Conservation (phyloP, 2,329 filamentous ascomycete genomes). For the Periconia sp. region DNA sequence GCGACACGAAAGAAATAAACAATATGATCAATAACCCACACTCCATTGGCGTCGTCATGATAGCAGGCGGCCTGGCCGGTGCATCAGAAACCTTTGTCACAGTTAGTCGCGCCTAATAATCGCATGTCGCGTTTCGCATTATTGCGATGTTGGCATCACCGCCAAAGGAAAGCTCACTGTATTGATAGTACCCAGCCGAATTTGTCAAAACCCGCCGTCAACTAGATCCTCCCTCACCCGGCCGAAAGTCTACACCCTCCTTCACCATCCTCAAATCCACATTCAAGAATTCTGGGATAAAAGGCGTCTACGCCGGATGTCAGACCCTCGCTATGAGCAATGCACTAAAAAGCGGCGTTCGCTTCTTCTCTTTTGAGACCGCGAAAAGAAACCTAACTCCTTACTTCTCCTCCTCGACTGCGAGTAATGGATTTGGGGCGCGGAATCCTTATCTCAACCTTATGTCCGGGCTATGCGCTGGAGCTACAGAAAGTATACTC, state of each 20-base stretch:
- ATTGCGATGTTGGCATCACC: too few species aligned
- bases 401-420: neutral
- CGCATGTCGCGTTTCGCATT: too few species aligned
- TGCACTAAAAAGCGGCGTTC: neutral
- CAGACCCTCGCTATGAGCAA: neutral
- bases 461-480: too few species aligned
- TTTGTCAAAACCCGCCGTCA: slow-evolving; percentile 2
- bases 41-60: neutral
- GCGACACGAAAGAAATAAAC: too few species aligned
- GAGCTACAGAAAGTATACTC: too few species aligned
- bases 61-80: neutral
- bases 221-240: neutral
- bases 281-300: too few species aligned
- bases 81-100: slow-evolving; percentile 3
- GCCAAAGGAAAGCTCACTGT: neutral
- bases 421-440: too few species aligned
- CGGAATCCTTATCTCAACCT: neutral
- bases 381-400: neutral
- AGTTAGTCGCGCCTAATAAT: slow-evolving; percentile 1
- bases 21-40: too few species aligned
- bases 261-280: too few species aligned
- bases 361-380: slow-evolving; percentile 2
- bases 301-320: too few species aligned
- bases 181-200: slow-evolving; percentile 1
- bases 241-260: neutral